Percentiles rank a stretch among this genome's conserved stretches.
These are phyloP conservation scores for Mycena haematopus DNA, from an alignment of 768 basidiomycete species.

Conservation along the genomic window DNA sequence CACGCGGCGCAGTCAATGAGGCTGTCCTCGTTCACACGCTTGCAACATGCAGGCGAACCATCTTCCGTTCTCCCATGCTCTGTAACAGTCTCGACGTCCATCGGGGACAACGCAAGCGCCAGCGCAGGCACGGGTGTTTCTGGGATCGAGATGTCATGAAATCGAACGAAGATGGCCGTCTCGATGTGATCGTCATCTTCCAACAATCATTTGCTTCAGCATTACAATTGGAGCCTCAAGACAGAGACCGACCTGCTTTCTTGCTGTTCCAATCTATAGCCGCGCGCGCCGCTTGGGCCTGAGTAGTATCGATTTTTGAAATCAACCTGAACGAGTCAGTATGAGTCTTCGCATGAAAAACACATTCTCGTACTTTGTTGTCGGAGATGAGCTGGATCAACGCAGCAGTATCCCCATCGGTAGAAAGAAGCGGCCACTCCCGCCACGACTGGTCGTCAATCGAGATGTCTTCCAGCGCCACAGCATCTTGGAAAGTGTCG, in stretches of 20 bases:
- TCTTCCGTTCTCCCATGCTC: constrained; percentile 53
- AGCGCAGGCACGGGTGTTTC: constrained; percentile 28
- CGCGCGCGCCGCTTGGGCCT: constrained; percentile 59
- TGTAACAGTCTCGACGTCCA: constrained; percentile 30
- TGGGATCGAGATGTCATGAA: constrained; percentile 34
- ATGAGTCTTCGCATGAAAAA: neutral
- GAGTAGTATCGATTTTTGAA: constrained; percentile 73
- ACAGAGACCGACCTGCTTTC: constrained; percentile 68
- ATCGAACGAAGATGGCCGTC: constrained; percentile 61
- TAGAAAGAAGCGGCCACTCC: constrained; percentile 81
- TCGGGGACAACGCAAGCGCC: constrained; percentile 22
- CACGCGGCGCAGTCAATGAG: constrained; percentile 53
- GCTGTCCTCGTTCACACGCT: constrained; percentile 37
- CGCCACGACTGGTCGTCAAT: constrained; percentile 60
- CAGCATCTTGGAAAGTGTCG: constrained; percentile 77
- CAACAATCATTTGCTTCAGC: constrained; percentile 14
- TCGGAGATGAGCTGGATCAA: constrained; percentile 85
- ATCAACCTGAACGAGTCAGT: constrained; percentile 57
- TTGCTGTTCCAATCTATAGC: constrained; percentile 86
- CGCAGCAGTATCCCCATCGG: constrained; percentile 82
- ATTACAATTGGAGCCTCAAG: neutral
- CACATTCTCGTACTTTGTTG: constrained; percentile 57
- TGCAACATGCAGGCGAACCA: constrained; percentile 57
- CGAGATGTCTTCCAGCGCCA: constrained; percentile 63
- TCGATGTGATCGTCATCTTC: constrained; percentile 88